Conservation (phyloP, 2,329 filamentous ascomycete genomes). For the Arthrobotrys entomopaga region DNA sequence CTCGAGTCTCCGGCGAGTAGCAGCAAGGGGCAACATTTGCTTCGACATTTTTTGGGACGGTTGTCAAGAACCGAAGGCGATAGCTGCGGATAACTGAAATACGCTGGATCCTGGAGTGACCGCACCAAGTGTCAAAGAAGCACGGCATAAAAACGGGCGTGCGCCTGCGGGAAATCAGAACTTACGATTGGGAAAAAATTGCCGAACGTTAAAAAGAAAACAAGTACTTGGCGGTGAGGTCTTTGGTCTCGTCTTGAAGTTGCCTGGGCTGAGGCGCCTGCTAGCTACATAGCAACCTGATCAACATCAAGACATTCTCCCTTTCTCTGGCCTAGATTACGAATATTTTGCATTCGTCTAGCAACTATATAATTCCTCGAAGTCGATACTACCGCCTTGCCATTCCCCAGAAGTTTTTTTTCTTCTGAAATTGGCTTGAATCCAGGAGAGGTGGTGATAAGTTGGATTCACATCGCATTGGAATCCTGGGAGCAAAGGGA, state of each 20-base stretch:
- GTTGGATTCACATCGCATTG: conserved; percentile 39
- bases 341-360: conserved; percentile 45
- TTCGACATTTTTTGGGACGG: conserved; percentile 48
- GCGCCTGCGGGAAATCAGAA: conserved; percentile 20
- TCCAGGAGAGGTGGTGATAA: conserved; percentile 55
- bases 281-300: conserved; percentile 2
- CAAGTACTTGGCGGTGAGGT: too few species aligned
- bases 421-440: conserved; percentile 54
- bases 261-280: conserved; percentile 9
- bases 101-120: conserved; percentile 18
- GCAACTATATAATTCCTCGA: conserved; percentile 38
- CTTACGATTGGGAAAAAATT: conserved; percentile 22
- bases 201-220: background rate
- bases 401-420: conserved; percentile 49
- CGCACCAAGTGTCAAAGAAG: conserved; percentile 31
- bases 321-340: conserved; percentile 11
- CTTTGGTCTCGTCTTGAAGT: background rate
- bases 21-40: conserved; percentile 49
- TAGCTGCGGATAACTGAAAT: conserved; percentile 44
- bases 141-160: conserved; percentile 34
- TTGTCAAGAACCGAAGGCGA: conserved; percentile 39
- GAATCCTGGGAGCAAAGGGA: conserved; percentile 53
- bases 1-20: conserved; percentile 26
- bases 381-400: conserved; percentile 39
- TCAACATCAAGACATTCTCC: conserved; percentile 32